Evolutionary conservation across 192 early-diverging fungal genomes (phyloP).

Genomic region (Umbelopsis vinacea): DNA sequence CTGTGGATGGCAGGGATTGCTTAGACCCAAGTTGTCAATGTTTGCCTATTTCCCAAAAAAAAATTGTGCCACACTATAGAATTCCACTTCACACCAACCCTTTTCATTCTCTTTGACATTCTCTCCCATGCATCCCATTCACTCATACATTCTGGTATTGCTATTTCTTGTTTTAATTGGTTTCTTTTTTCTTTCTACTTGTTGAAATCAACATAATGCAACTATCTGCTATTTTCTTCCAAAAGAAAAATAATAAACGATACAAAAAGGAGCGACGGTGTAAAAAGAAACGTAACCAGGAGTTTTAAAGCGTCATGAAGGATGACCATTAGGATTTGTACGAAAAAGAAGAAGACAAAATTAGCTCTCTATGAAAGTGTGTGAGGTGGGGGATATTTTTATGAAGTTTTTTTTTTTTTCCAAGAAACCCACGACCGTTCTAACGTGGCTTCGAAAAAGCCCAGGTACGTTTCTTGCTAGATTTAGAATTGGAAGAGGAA

Average conservation of each 20-base stretch:
- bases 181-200: neutral
- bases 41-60: neutral
- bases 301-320: neutral
- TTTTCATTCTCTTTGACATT: neutral
- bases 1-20: constrained; percentile 18
- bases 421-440: neutral
- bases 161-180: neutral
- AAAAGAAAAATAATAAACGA: too few species aligned
- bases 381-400: too few species aligned
- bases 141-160: neutral
- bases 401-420: neutral
- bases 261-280: neutral
- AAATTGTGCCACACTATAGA: too few species aligned
- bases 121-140: neutral
- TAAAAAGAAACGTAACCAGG: neutral
- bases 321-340: neutral
- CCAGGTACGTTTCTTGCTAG: constrained; percentile 1
- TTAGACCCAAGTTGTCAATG: neutral
- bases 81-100: neutral
- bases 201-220: neutral
- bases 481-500: neutral
- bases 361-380: neutral
- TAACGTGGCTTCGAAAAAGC: neutral
- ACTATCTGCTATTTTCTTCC: neutral
- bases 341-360: neutral